Evolutionary conservation across 129 eudicot species (phyloP).

Genomic region (Helichrysum umbraculigerum): DNA sequence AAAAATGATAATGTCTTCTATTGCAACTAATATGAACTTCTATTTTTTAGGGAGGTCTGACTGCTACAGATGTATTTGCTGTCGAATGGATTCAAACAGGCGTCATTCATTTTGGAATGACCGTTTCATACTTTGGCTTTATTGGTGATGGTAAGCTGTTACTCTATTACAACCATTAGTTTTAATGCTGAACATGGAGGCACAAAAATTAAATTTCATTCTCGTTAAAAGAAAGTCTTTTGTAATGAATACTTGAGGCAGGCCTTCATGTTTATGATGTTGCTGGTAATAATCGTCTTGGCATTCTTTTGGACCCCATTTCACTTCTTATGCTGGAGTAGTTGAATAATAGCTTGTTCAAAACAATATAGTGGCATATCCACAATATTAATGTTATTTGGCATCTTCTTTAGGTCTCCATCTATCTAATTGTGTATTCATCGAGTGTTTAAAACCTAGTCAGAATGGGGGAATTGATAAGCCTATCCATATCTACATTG

Average conservation of each 20-base stretch:
- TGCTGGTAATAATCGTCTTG: background rate
- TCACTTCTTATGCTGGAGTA: background rate
- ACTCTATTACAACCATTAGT: conserved; percentile 10
- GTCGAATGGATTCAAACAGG: conserved; percentile 95
- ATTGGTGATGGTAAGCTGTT: conserved; percentile 81
- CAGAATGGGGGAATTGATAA: too few relatives aligned
- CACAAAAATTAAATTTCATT: conserved; percentile 8
- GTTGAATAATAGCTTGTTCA: background rate
- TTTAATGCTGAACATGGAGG: conserved; percentile 11
- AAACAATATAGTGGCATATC: background rate
- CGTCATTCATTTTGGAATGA: conserved; percentile 86
- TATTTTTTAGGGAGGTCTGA: conserved; percentile 89
- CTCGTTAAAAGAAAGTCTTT: background rate
- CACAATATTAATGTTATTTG: background rate
- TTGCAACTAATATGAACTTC: conserved; percentile 19
- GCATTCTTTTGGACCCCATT: background rate
- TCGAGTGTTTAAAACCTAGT: background rate
- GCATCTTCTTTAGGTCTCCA: background rate
- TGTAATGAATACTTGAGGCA: conserved; percentile 3
- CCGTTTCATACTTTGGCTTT: conserved; percentile 95
- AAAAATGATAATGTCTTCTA: background rate
- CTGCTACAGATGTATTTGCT: conserved; percentile 97
- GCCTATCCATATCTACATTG: too few relatives aligned
- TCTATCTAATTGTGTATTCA: background rate
- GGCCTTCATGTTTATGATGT: background rate